These are phyloP conservation scores for Xylariaceae sp. DNA, from an alignment of 2,329 filamentous ascomycete species.

Conservation along the genomic window DNA sequence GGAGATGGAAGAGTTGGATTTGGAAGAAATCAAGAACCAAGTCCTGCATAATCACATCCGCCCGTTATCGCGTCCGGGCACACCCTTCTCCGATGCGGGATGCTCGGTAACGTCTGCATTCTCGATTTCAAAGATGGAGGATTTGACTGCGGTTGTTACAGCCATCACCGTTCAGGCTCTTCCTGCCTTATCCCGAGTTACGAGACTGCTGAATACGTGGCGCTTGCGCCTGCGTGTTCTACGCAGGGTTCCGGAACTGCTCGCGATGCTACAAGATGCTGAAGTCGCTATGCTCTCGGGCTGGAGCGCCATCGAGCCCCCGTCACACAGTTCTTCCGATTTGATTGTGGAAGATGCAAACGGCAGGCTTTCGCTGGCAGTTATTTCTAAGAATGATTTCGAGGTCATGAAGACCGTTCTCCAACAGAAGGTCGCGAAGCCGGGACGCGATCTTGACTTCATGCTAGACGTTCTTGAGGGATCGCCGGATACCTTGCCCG, in stretches of 20 bases:
- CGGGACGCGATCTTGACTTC: constrained; percentile 70
- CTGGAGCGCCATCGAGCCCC: constrained; percentile 55
- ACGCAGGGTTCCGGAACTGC: constrained; percentile 63
- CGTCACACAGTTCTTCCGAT: constrained; percentile 13
- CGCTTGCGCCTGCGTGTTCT: constrained; percentile 69
- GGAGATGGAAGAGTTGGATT: constrained; percentile 62
- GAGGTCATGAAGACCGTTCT: constrained; percentile 58
- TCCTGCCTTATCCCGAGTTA: constrained; percentile 71
- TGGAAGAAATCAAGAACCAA: constrained; percentile 86
- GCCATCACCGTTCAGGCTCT: constrained; percentile 86
- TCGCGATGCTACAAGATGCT: constrained; percentile 60
- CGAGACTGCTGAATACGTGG: constrained; percentile 72
- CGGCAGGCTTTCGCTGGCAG: constrained; percentile 17
- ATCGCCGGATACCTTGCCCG: constrained; percentile 74
- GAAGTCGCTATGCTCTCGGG: constrained; percentile 60
- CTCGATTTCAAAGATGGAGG: constrained; percentile 69
- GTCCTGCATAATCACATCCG: constrained; percentile 76
- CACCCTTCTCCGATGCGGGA: constrained; percentile 42
- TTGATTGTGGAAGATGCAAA: constrained; percentile 4
- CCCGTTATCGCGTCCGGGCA: constrained; percentile 48
- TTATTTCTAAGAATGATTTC: constrained; percentile 42
- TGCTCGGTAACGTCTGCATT: constrained; percentile 36
- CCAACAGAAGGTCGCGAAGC: constrained; percentile 60
- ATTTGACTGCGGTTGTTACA: constrained; percentile 84
- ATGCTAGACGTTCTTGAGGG: constrained; percentile 88